Evolutionary conservation across 345 rosid genomes (phyloP), one percentile per base, ranked within the genome.

Genomic region (Stellera chamaejasme): DNA sequence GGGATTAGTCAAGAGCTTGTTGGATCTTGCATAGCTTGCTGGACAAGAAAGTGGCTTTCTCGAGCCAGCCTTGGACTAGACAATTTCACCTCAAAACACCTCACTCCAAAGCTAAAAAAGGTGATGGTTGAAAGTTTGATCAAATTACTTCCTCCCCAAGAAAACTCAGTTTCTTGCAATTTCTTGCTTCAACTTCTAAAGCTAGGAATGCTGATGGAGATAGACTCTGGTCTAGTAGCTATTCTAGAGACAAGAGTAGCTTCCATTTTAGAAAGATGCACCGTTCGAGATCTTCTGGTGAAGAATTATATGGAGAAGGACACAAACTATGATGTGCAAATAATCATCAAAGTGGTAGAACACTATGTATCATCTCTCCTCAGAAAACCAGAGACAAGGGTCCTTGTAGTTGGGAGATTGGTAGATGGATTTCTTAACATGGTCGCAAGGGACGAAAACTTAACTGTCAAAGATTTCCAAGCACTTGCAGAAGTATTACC

Each of bases 181-280:
- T 74, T 83, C 48, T 58, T 81, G 42, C 84, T 83, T 69, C 78
- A 57, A 55, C 79, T 83, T 52, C 76, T 81, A 50, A 81, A 65
- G 60, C 19, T 75, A 15, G 76, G 81, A 19, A 43, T 65, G 36
- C 39, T 58, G 57, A 58, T 59, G 69, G 67, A 69, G 50, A 64
- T 72, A 2, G 56, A 68, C 25, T 46, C 59, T 27, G 66, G 69
- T n/a, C 48, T 72, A 4, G 28, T 44, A 23, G 57, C 47, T 13
- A 61, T 50, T 50, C 66, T 77, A 0, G 78, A 72, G 44, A 68
- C 13, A 52, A 69, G 81, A 59, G 53, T 67, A 50, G 81, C 68
- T 50, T 51, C 16, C 23, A 56, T 69, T 76, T 56, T 83, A 69
- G 90, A 81, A 52, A 45, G 60, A 10, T 72, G 78, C 43, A 14